A percentile compares a stretch with the other conserved stretches of the same genome.
Conservation (phyloP, 2,329 filamentous ascomycete species). For the Endoconidiophora polonica region DNA sequence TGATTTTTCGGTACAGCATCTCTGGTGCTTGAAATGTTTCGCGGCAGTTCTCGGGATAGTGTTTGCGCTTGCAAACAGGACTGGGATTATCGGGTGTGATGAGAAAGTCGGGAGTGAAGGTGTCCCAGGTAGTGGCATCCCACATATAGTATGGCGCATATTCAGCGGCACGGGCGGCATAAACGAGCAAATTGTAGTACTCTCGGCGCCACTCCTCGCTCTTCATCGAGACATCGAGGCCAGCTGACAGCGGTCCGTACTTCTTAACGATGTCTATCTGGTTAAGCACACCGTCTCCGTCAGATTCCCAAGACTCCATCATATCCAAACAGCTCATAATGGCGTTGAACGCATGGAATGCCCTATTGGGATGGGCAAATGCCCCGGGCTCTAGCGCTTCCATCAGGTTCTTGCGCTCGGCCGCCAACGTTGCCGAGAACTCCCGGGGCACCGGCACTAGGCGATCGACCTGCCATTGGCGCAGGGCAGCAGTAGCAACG, state of each 20-base stretch:
- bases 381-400: constrained; percentile 7
- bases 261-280: constrained; percentile 6
- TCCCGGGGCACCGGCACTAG: constrained; percentile 11
- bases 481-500: constrained; percentile 3
- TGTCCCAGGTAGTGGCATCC: constrained; percentile 42
- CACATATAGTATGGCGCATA: constrained; percentile 64
- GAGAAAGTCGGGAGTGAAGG: constrained; percentile 57
- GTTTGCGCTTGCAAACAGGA: constrained; percentile 49
- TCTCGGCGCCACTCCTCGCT: constrained; percentile 72
- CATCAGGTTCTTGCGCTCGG: constrained; percentile 5
- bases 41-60: constrained; percentile 57
- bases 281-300: constrained; percentile 9
- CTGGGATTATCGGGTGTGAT: constrained; percentile 70
- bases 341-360: constrained; percentile 1
- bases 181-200: constrained; percentile 71
- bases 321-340: constrained; percentile 6
- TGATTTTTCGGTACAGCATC: constrained; percentile 62
- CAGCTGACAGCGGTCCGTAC: constrained; percentile 10
- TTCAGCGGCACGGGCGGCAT: constrained; percentile 59
- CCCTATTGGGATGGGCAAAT: not conserved
- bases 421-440: constrained; percentile 1
- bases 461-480: constrained; percentile 8
- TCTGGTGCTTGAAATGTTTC: constrained; percentile 54
- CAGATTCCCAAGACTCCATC: constrained; percentile 10
- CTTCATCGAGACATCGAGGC: constrained; percentile 56